Percentiles rank a stretch among this genome's conserved stretches.
These are phyloP conservation scores for Mycena vitilis DNA, from an alignment of 768 basidiomycete species.

Conservation along the genomic window DNA sequence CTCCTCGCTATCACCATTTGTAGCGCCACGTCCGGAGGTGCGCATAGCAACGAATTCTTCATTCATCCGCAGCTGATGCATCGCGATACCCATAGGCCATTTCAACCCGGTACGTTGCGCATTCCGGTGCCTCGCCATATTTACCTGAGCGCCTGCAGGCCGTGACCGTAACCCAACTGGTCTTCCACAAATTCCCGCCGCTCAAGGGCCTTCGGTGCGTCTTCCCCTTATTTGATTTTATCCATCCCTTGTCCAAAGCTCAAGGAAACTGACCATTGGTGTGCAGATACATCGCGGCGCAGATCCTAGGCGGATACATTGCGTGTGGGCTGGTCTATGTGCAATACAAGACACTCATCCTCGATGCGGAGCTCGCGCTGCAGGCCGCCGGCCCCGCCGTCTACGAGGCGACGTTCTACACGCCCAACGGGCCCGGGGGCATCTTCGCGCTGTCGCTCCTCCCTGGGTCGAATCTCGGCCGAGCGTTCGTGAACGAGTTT, in stretches of 20 bases:
- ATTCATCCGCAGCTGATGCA: not conserved
- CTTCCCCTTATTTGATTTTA: not conserved
- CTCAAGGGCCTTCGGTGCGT: slow-evolving; percentile 62
- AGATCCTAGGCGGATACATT: slow-evolving; percentile 73
- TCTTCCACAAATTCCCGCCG: slow-evolving; percentile 67
- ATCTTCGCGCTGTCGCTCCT: slow-evolving; percentile 63
- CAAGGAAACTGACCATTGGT: no score
- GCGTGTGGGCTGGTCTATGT: slow-evolving; percentile 70
- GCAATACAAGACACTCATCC: slow-evolving; percentile 67
- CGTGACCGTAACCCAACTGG: slow-evolving; percentile 62
- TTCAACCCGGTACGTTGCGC: slow-evolving; percentile 59
- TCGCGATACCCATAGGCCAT: slow-evolving; percentile 46
- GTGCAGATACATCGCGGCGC: slow-evolving; percentile 70
- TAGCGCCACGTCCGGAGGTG: slow-evolving; percentile 64
- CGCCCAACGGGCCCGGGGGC: slow-evolving; percentile 59
- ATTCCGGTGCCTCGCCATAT: no score
- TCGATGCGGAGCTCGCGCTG: slow-evolving; percentile 48
- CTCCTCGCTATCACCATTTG: slow-evolving; percentile 67
- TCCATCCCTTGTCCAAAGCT: no score
- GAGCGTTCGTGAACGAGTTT: slow-evolving; percentile 68
- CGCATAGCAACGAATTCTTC: not conserved
- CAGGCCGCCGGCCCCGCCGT: slow-evolving; percentile 41
- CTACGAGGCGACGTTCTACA: slow-evolving; percentile 40
- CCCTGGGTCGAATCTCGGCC: slow-evolving; percentile 57
- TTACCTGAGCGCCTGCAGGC: not conserved